Base-by-base conservation (phyloP, 2,329 filamentous ascomycete genomes). In the Aurifilum marmelostoma region DNA sequence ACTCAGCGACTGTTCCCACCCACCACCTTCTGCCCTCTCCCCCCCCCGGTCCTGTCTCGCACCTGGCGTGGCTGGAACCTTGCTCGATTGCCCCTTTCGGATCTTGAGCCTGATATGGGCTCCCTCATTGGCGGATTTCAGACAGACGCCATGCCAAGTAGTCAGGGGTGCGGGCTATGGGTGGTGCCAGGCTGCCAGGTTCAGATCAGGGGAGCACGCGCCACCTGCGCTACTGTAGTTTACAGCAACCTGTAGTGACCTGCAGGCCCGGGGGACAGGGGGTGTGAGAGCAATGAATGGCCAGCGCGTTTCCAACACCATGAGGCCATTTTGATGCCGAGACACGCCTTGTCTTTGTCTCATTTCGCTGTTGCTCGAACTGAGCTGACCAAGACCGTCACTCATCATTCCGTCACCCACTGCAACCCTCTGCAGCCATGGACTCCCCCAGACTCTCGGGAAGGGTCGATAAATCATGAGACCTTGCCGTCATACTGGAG, bases 61-160 rank as follows among this genome's bases (percentile, higher is more conserved):
- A 1, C 34, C 34, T 56, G 50, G 50, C 41, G 47, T 6, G 34
- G 34, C 50, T 58, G 21, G 16, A 41, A 41, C 63, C 63, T 21
- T 65, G 63, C n/a, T 52, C 63, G 52, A 32, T 41, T 65, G 34
- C 63, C 63, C n/a, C 47, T 65, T 65, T 56, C 47, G 63, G 63
- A 41, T 18, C 18, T 2, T n/a, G 27, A 41, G 47, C 50, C 63
- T 50, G 18, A 21, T 37, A 39, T 37, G 50, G 47, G 47, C 34
- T 32, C 50, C 24, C 63, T 65, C 47, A 65, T 65, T 65, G 63
- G 63, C 41, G 60, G 60, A 47, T 24, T 50, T 3, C 24, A n/a
- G 21, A 29, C 2, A 14, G 29, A 3, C 18, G 2, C 16, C 21
- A 11, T 29, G 29, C 9, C 21, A n/a, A n/a, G 54, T 32, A 58